Conservation (phyloP, 2,329 filamentous ascomycete species). For the Fusarium tupiense region DNA sequence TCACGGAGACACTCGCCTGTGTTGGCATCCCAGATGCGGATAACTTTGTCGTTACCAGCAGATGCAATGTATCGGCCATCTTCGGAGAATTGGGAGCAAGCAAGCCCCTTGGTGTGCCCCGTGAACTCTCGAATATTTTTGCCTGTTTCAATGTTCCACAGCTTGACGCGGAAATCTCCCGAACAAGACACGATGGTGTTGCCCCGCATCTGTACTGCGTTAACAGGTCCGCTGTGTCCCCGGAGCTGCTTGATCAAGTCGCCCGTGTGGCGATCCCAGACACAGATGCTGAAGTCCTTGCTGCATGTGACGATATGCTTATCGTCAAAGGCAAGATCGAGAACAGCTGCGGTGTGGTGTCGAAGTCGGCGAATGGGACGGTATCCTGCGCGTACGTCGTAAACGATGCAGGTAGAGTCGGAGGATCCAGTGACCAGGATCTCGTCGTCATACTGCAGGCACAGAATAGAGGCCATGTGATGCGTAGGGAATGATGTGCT, state of each 20-base stretch:
- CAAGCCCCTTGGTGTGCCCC: conserved; percentile 91
- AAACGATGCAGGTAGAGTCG: conserved; percentile 90
- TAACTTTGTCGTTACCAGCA: conserved; percentile 93
- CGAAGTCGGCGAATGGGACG: conserved; percentile 80
- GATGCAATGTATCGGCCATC: conserved; percentile 94
- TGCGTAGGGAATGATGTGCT: conserved; percentile 70
- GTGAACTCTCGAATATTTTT: conserved; percentile 89
- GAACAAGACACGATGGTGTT: conserved; percentile 94
- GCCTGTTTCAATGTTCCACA: conserved; percentile 94
- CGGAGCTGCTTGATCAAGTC: conserved; percentile 79
- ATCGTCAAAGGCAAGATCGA: conserved; percentile 93
- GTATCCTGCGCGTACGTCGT: conserved; percentile 83
- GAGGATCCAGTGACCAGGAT: conserved; percentile 97
- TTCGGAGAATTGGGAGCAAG: conserved; percentile 95
- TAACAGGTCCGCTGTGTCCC: conserved; percentile 92
- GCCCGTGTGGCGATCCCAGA: conserved; percentile 90
- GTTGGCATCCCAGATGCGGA: conserved; percentile 95
- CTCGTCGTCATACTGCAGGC: conserved; percentile 90
- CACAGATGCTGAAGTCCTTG: conserved; percentile 92
- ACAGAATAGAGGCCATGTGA: conserved; percentile 93
- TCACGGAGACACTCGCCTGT: conserved; percentile 85
- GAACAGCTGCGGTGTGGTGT: conserved; percentile 85
- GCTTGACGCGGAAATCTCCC: conserved; percentile 90
- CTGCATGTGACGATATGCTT: conserved; percentile 96
- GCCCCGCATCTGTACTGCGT: conserved; percentile 93